A percentile compares a stretch with the other conserved stretches of the same genome.
Conservation (phyloP, 352 stramenopile genomes). For the Aphanomyces euteiches region DNA sequence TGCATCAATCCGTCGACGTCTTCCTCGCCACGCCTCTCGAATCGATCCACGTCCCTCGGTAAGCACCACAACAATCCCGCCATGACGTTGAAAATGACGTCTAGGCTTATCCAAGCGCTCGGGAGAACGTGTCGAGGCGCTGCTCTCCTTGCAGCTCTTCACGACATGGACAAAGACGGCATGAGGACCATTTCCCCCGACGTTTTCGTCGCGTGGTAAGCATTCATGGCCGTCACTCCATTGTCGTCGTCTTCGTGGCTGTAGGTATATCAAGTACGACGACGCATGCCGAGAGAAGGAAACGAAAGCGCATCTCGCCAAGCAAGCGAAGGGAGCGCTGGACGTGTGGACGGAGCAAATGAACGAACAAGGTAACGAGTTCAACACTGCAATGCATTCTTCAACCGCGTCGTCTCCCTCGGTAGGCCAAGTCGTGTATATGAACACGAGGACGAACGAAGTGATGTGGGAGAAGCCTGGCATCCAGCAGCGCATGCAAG, state of each 20-base stretch:
- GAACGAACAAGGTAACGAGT: conserved; percentile 5
- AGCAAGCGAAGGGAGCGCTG: conserved; percentile 21
- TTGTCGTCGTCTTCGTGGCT: not conserved
- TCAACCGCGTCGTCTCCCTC: not conserved
- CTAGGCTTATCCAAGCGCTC: conserved; percentile 22
- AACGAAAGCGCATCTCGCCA: not conserved
- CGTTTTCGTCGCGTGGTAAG: conserved; percentile 16
- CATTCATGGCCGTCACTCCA: not conserved
- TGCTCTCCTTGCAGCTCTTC: conserved; percentile 14
- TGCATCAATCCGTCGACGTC: not conserved
- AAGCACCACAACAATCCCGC: not conserved
- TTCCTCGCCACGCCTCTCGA: conserved; percentile 14
- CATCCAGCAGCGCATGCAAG: conserved; percentile 9
- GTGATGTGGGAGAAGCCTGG: conserved; percentile 32
- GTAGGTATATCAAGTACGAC: conserved; percentile 28
- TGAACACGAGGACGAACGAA: conserved; percentile 28
- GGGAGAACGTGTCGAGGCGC: conserved; percentile 13
- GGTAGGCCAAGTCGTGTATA: conserved; percentile 6
- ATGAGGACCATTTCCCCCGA: not conserved
- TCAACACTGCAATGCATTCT: not conserved
- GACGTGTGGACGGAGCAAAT: conserved; percentile 20
- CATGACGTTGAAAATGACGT: not conserved
- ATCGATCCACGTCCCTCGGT: conserved; percentile 26
- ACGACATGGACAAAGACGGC: conserved; percentile 15
- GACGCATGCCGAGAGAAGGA: conserved; percentile 12